phyloP scores from a whole-genome alignment of 1,139 yeast species.

The Pneumocystis oryctolagi region DNA sequence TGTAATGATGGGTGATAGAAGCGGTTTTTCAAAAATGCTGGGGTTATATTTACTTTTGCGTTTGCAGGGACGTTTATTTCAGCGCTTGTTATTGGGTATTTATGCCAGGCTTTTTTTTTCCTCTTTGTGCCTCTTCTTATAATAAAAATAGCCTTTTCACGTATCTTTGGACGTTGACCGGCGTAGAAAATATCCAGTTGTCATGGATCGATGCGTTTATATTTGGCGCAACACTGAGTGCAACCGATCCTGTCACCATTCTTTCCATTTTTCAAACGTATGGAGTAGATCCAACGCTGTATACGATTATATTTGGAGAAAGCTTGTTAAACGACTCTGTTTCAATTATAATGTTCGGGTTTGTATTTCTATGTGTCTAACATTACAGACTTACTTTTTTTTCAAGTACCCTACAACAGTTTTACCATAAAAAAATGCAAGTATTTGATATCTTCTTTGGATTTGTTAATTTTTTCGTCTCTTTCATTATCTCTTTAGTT shows the following conservation, averaged over 20 bases:
- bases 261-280: slow-evolving; percentile 91
- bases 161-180: slow-evolving; percentile 80
- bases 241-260: slow-evolving; percentile 97
- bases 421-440: slow-evolving; percentile 71
- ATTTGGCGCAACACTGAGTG: slow-evolving; percentile 93
- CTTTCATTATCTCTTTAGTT: slow-evolving; percentile 80
- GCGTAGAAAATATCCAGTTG: slow-evolving; percentile 71
- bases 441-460: slow-evolving; percentile 79
- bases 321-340: slow-evolving; percentile 91
- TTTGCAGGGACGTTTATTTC: slow-evolving; percentile 93
- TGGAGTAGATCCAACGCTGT: slow-evolving; percentile 91
- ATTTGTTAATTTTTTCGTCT: slow-evolving; percentile 81
- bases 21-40: slow-evolving; percentile 82
- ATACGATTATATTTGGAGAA: slow-evolving; percentile 94
- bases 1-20: slow-evolving; percentile 29
- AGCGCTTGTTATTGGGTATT: slow-evolving; percentile 63
- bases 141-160: slow-evolving; percentile 21
- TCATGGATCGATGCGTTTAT: slow-evolving; percentile 94
- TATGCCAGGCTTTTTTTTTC: background rate
- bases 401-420: slow-evolving; percentile 69
- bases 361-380: background rate
- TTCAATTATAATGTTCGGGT: slow-evolving; percentile 94
- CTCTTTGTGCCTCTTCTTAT: too few species aligned
- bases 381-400: background rate
- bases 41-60: slow-evolving; percentile 84